Evolutionary conservation across 2,329 filamentous ascomycete species (phyloP).

Genomic region (Thielaviopsis punctulata): DNA sequence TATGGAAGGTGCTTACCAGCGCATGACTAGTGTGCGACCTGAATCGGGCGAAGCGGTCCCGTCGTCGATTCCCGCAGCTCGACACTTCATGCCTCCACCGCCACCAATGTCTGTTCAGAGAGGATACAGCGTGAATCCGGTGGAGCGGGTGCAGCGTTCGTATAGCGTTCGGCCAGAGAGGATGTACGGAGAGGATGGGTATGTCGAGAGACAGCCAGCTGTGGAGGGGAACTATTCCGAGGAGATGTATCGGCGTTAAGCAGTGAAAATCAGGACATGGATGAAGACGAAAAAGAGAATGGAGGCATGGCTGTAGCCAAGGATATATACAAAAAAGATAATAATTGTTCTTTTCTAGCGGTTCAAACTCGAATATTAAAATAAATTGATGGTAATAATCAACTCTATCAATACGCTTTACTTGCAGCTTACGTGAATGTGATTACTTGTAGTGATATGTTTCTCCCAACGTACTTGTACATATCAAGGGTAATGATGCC

Average conservation of each 20-base stretch:
- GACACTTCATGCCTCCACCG: background rate
- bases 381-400: no score
- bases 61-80: background rate
- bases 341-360: no score
- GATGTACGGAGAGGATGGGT: conserved; percentile 24
- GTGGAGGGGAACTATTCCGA: conserved; percentile 13
- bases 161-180: conserved; percentile 25
- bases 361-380: background rate
- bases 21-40: conserved; percentile 27
- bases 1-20: conserved; percentile 22
- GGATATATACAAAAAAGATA: no score
- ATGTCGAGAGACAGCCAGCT: conserved; percentile 2
- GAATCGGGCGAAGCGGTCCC: conserved; percentile 15
- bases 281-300: background rate
- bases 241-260: background rate
- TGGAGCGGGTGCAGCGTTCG: conserved; percentile 18
- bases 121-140: conserved; percentile 20
- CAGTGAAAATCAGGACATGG: background rate
- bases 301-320: background rate
- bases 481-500: no score
- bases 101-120: conserved; percentile 14
- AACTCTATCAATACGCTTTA: no score
- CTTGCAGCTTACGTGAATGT: no score
- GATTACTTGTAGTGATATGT: no score
- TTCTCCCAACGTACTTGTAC: no score